Evolutionary conservation across 257 asterid genomes (phyloP).

Genomic region (Leptodermis oblonga): DNA sequence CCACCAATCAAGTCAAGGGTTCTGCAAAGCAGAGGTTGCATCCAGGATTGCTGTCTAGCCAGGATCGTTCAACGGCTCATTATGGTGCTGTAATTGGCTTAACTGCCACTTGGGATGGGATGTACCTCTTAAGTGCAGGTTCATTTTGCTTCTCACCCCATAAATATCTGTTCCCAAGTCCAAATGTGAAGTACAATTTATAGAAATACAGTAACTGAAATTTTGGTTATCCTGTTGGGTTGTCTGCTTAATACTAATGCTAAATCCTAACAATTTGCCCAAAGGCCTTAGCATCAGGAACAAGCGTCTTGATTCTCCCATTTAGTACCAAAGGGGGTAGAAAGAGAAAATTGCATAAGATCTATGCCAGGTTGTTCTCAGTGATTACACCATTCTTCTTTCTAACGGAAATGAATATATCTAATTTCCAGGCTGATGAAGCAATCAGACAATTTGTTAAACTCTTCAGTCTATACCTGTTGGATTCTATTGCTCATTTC

Average conservation of each 20-base stretch:
- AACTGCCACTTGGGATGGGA: constrained; percentile 82
- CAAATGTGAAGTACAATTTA: background rate
- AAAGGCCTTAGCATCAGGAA: background rate
- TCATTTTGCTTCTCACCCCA: constrained; percentile 18
- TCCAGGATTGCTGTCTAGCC: constrained; percentile 92
- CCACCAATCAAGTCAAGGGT: constrained; percentile 50
- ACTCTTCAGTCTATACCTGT: too few relatives aligned
- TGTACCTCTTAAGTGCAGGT: constrained; percentile 99
- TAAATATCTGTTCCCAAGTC: constrained; percentile 4
- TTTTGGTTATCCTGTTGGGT: background rate
- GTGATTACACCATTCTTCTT: background rate
- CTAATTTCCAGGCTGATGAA: too few relatives aligned
- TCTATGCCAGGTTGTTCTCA: background rate
- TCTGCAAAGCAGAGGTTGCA: constrained; percentile 73
- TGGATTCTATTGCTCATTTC: background rate
- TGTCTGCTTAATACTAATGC: too few relatives aligned
- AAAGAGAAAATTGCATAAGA: background rate
- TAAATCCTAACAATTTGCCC: background rate
- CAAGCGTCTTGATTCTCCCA: background rate
- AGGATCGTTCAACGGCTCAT: constrained; percentile 92
- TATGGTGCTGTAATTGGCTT: constrained; percentile 90
- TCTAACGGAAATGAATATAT: background rate
- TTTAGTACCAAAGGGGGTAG: background rate
- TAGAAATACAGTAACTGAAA: background rate
- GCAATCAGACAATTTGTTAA: background rate